Percentiles rank a stretch among this genome's conserved stretches.
Conservation (phyloP, 2,329 filamentous ascomycete genomes). For the Phyllosticta ampelicida region DNA sequence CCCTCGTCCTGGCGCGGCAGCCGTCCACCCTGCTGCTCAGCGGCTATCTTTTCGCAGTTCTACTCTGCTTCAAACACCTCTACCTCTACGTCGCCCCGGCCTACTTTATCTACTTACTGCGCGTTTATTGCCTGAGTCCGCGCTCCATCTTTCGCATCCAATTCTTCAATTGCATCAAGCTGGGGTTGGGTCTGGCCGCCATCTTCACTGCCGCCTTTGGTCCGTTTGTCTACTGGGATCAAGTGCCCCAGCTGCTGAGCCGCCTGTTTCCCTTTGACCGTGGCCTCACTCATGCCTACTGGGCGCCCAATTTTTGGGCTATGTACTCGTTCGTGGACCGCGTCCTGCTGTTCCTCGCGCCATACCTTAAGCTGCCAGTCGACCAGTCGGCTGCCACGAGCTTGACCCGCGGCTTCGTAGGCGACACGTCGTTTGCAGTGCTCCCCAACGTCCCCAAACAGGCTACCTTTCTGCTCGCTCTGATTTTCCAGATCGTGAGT, state of each 20-base stretch:
- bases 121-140: constrained; percentile 74
- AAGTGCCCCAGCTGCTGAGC: constrained; percentile 72
- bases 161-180: constrained; percentile 70
- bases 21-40: constrained; percentile 65
- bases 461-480: constrained; percentile 70
- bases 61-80: constrained; percentile 95
- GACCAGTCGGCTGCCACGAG: constrained; percentile 69
- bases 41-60: constrained; percentile 69
- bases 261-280: constrained; percentile 89
- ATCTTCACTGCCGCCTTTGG: constrained; percentile 78
- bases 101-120: constrained; percentile 88
- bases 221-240: constrained; percentile 71
- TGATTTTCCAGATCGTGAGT: constrained; percentile 62
- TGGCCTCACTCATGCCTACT: constrained; percentile 93
- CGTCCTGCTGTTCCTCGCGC: constrained; percentile 70
- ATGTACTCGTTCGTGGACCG: constrained; percentile 89
- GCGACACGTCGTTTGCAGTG: constrained; percentile 88
- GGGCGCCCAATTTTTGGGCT: constrained; percentile 96
- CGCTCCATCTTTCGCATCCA: constrained; percentile 65
- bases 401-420: constrained; percentile 84
- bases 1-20: constrained; percentile 70
- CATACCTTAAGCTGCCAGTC: constrained; percentile 63
- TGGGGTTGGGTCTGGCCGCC: constrained; percentile 59
- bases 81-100: constrained; percentile 93
- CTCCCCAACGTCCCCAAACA: constrained; percentile 75